Conservation (phyloP, 495 filamentous ascomycete species). For the Penicillium parvum region DNA sequence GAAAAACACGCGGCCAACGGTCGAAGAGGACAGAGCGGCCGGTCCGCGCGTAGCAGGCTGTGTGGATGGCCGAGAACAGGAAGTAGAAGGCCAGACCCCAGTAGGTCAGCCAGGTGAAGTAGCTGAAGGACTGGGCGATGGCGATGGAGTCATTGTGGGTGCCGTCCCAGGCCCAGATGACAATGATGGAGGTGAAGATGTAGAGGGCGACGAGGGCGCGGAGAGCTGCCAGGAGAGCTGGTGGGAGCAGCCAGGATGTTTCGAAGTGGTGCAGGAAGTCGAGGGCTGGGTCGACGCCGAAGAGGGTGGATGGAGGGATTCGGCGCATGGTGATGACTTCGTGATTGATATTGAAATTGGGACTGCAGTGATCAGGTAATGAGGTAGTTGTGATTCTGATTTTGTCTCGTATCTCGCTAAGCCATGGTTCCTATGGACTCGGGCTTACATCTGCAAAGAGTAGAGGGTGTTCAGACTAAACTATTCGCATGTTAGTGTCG, state of each 20-base stretch:
- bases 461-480: too few relatives aligned
- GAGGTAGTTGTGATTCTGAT: too few relatives aligned
- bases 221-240: slow-evolving; percentile 51
- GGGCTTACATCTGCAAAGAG: too few relatives aligned
- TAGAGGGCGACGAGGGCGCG: slow-evolving; percentile 65
- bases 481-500: too few relatives aligned
- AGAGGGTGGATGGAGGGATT: slow-evolving; percentile 17
- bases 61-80: slow-evolving; percentile 59
- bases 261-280: slow-evolving; percentile 62
- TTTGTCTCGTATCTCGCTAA: too few relatives aligned
- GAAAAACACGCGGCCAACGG: slow-evolving; percentile 56
- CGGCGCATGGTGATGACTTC: slow-evolving; percentile 15
- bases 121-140: slow-evolving; percentile 59
- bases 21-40: slow-evolving; percentile 55
- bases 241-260: slow-evolving; percentile 74
- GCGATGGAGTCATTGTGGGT: slow-evolving; percentile 37
- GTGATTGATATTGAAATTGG: neutral
- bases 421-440: too few relatives aligned
- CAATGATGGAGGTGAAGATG: slow-evolving; percentile 64
- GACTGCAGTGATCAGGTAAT: too few relatives aligned
- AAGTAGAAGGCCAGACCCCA: slow-evolving; percentile 82
- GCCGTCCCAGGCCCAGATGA: slow-evolving; percentile 59
- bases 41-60: slow-evolving; percentile 55
- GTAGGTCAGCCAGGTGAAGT: slow-evolving; percentile 75
- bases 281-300: slow-evolving; percentile 34